Evolutionary conservation across 2,329 filamentous ascomycete genomes (phyloP), one percentile per base, ranked within the genome.

Genomic region (Xylariaceae sp.): DNA sequence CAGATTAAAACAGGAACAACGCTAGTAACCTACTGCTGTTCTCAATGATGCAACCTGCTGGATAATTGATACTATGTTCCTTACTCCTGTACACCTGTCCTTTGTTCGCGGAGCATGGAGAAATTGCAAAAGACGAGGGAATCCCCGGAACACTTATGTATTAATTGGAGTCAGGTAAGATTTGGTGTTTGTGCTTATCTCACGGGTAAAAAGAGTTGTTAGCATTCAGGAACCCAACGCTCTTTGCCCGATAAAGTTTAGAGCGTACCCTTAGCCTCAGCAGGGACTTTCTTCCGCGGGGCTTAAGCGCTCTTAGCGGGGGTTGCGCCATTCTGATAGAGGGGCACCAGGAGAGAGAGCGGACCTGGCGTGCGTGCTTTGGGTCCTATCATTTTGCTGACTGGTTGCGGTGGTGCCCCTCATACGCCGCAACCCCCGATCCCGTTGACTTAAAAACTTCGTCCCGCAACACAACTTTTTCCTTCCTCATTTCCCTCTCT

Each of bases 291-390:
- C 11, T 7, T 24, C 7, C 21, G 21, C 21, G 21, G 21, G 21
- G 21, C 21, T 11, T 11, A 24, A 24, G 21, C 21, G 21, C 21
- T 24, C 7, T 24, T 24, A 24, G 21, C 21, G 21, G 21, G n/a
- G 21, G 41, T 41, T 43, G 45, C 44, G 40, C 41, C 47, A 50
- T 50, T 44, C 34, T 31, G 26, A 43, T 49, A 19, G 44, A 43
- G 44, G 47, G 44, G 47, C 39, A 49, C 38, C 36, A 46, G 28
- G 4, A 35, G 15, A 11, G 13, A 28, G 18, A 18, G 19, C n/a
- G 14, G 28, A 34, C 27, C 17, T 9, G 32, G 30, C 15, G 23
- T 31, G 34, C 44, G 30, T 24, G n/a, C 17, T 32, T 24, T 24
- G 21, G 21, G 21, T 24, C 21, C 21, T 11, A 24, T 24, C 21